Percentiles rank a stretch among this genome's conserved stretches.
Evolutionary conservation across 2,329 filamentous ascomycete genomes (phyloP).

Genomic region (Colletotrichum godetiae): DNA sequence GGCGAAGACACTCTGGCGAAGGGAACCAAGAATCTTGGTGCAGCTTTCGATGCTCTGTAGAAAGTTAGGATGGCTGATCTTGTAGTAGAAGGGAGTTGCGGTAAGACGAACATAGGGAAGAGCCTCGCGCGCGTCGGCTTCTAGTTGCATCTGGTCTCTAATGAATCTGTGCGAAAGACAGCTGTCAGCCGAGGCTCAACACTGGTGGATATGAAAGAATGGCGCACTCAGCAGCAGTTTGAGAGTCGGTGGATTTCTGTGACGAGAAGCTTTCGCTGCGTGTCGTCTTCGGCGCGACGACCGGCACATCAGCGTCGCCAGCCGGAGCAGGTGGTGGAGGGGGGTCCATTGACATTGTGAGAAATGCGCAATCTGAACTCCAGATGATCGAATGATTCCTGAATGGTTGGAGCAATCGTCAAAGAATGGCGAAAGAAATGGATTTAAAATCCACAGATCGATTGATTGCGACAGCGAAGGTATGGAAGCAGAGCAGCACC

Average conservation of each 20-base stretch:
- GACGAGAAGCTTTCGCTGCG: conserved; percentile 72
- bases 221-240: conserved; percentile 77
- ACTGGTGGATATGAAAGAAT: neutral
- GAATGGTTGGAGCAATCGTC: neutral
- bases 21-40: conserved; percentile 87
- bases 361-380: neutral
- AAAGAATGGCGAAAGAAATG: neutral
- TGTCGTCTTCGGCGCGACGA: conserved; percentile 39
- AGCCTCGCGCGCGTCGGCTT: conserved; percentile 94
- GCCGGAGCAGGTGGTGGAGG: conserved; percentile 43
- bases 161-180: conserved; percentile 73
- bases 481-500: neutral
- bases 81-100: neutral
- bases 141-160: conserved; percentile 86
- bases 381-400: neutral
- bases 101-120: conserved; percentile 82
- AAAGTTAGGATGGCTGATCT: neutral
- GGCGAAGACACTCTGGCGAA: conserved; percentile 90
- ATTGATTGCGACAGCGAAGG: neutral
- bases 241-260: conserved; percentile 69
- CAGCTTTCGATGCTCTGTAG: conserved; percentile 89
- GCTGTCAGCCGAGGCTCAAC: neutral
- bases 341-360: conserved; percentile 52
- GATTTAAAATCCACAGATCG: neutral
- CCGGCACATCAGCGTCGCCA: conserved; percentile 35